These are phyloP conservation scores for Cercophora sp. DNA, from an alignment of 495 filamentous ascomycete genomes.

Conservation along the genomic window DNA sequence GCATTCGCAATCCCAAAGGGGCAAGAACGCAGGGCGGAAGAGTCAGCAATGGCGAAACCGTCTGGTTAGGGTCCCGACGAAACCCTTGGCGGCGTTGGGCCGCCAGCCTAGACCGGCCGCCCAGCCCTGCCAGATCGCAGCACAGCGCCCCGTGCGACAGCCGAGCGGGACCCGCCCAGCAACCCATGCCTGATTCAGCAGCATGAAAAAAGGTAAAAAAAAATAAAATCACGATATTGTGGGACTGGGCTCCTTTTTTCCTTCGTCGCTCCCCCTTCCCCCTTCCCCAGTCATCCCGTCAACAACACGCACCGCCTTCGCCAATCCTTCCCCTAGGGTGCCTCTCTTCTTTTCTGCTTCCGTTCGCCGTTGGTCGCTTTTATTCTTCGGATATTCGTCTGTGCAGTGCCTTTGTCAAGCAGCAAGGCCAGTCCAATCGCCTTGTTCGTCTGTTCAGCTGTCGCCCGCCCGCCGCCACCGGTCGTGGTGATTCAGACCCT, in stretches of 20 bases:
- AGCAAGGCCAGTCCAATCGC: slow-evolving; percentile 15
- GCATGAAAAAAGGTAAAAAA: slow-evolving; percentile 22
- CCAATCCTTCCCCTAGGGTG: slow-evolving; percentile 33
- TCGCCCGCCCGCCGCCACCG: background rate
- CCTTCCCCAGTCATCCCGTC: slow-evolving; percentile 11
- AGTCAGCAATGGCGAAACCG: background rate
- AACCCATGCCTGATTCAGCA: slow-evolving; percentile 25
- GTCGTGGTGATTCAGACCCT: slow-evolving; percentile 8
- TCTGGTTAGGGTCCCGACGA: background rate
- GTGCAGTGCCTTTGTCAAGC: slow-evolving; percentile 20
- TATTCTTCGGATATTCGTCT: slow-evolving; percentile 23
- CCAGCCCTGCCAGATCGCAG: slow-evolving; percentile 9
- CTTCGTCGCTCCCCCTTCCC: slow-evolving; percentile 9
- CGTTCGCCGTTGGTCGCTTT: slow-evolving; percentile 25
- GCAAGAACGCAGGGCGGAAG: background rate
- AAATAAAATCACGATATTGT: slow-evolving; percentile 32
- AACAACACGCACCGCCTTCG: slow-evolving; percentile 35
- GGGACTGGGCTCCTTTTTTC: slow-evolving; percentile 19
- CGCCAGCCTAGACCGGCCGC: slow-evolving; percentile 8
- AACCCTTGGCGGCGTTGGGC: slow-evolving; percentile 4
- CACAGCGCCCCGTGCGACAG: background rate
- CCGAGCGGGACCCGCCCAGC: slow-evolving; percentile 7
- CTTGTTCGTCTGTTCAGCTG: background rate
- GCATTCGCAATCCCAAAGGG: no score
- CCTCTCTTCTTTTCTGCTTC: slow-evolving; percentile 33